These are phyloP conservation scores for Tetraselmis striata DNA, from an alignment of 139 green algal genomes.

Conservation along the genomic window DNA sequence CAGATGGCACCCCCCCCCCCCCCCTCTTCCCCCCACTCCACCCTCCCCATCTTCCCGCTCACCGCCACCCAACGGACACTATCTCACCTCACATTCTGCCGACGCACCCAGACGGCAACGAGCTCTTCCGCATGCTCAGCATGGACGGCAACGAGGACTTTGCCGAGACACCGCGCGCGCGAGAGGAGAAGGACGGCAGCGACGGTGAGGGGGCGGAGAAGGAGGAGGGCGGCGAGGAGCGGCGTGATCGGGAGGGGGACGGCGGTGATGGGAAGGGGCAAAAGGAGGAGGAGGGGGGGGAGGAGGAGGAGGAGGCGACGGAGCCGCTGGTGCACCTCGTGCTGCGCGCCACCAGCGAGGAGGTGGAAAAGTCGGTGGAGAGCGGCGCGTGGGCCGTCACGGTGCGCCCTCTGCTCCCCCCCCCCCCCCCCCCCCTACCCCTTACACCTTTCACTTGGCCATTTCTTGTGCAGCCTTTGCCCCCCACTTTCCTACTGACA, in stretches of 20 bases:
- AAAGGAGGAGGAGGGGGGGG: neutral
- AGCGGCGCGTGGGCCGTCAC: neutral
- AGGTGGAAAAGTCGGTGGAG: neutral
- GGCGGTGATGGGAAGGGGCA: neutral
- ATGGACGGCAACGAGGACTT: neutral
- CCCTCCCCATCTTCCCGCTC: too few relatives aligned
- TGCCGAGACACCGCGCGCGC: neutral
- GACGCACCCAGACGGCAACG: too few relatives aligned
- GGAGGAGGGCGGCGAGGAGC: neutral
- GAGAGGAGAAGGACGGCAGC: neutral
- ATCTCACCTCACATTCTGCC: too few relatives aligned
- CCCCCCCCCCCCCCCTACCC: neutral
- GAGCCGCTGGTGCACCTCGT: neutral
- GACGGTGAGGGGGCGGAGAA: neutral
- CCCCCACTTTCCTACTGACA: too few relatives aligned
- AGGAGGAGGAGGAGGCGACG: neutral
- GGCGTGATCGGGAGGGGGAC: too few relatives aligned
- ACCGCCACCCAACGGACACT: too few relatives aligned
- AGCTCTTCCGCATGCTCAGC: neutral
- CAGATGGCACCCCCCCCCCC: too few relatives aligned
- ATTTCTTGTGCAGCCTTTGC: too few relatives aligned
- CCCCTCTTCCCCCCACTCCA: too few relatives aligned
- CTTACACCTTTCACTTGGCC: neutral
- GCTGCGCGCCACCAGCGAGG: neutral
- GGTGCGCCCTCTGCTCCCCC: neutral